These are phyloP conservation scores for Pseudomicrostroma phylloplanum DNA, from an alignment of 1,284 basidiomycete genomes.

Conservation along the genomic window DNA sequence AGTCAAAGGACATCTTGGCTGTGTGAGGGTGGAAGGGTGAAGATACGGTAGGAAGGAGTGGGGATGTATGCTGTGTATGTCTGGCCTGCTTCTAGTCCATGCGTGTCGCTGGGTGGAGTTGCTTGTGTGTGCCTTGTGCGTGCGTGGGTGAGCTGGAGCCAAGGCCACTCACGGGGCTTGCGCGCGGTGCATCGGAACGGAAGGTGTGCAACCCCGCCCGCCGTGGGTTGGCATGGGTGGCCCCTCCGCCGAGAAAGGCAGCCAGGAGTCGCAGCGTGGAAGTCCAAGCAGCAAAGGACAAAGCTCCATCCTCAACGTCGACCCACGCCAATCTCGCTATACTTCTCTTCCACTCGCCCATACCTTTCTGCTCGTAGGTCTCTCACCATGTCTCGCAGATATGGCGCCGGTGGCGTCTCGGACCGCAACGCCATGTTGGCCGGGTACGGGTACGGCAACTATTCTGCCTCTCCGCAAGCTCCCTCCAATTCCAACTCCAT, in stretches of 20 bases:
- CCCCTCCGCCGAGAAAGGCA: too few relatives aligned
- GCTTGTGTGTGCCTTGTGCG: not conserved
- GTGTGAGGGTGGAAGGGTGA: not conserved
- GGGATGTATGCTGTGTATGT: slow-evolving; percentile 1
- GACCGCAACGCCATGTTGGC: slow-evolving; percentile 1
- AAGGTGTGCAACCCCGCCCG: too few relatives aligned
- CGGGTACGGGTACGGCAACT: slow-evolving; percentile 5
- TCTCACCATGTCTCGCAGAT: not conserved
- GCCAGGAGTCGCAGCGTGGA: too few relatives aligned
- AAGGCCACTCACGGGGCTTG: not conserved
- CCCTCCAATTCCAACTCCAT: too few relatives aligned
- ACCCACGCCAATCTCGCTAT: not conserved
- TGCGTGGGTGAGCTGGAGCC: slow-evolving; percentile 1
- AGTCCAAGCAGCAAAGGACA: too few relatives aligned
- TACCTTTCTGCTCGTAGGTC: not conserved
- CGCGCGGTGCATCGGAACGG: too few relatives aligned
- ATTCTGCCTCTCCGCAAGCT: not conserved
- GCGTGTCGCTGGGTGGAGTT: not conserved
- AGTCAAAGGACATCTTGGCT: slow-evolving; percentile 36
- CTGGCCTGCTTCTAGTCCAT: not conserved
- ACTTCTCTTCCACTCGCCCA: not conserved
- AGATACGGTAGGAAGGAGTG: not conserved
- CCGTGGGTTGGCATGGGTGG: too few relatives aligned
- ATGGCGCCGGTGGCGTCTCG: not conserved
- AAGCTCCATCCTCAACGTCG: not conserved